Evolutionary conservation across 2,329 filamentous ascomycete genomes (phyloP), one percentile per base, ranked within the genome.

Genomic region (Knoxdaviesia capensis): DNA sequence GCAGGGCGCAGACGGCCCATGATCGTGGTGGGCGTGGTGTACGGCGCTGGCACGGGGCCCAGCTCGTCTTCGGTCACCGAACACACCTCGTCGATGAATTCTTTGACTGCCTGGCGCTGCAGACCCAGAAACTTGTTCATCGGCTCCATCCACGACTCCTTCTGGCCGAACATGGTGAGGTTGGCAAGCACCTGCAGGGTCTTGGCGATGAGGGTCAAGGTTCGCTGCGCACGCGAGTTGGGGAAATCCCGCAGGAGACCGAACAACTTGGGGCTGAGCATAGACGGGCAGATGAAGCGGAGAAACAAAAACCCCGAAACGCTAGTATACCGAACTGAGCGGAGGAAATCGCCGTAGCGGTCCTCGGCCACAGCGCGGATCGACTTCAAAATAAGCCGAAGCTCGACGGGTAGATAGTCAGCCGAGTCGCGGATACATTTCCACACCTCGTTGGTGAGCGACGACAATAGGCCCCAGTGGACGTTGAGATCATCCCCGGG

Each of bases 141-240:
- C 0, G 86, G 86, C 60, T 94, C 87, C 87, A 96, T 94, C 85
- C 86, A 96, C n/a, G 80, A 77, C 58, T 96, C 88, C 55, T 94
- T 93, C 54, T 82, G 87, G 36, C 88, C 88, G 54, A 94, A 94
- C 0, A 76, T 85, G 2, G 84, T 83, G 59, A 94, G 69, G 55
- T 94, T 94, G 11, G 86, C 85, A 45, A 96, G 68, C 10, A 85
- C 87, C 59, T 94, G 87, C 6, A 96, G 64, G 1, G 82, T 84
- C 59, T 96, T 96, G 29, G 88, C 85, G 45, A 96, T 87, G 40
- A 96, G 69, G 0, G 88, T 94, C 42, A 94, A 68, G 0, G 87
- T 93, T 36, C 88, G 76, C 54, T 93, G 84, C 7, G 87, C 84
- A 42, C 77, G 78, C 30, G 77, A 74, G 40, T 80, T 80, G 29